These are phyloP conservation scores for Triticum aestivum DNA, from an alignment of 176 grass and related monocot species.

Conservation along the genomic window DNA sequence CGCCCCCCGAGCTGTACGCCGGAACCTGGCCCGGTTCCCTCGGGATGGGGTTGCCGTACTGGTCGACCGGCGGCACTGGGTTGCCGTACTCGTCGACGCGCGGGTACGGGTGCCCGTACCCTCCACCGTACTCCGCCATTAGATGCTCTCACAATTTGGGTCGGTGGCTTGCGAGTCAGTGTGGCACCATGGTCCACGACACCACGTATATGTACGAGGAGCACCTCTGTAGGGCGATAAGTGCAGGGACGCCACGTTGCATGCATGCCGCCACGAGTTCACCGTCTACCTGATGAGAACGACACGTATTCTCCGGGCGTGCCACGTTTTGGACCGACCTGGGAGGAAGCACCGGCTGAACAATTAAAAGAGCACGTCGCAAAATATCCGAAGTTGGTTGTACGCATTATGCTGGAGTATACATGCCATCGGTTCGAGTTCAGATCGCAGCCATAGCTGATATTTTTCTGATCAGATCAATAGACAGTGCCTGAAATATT, in stretches of 20 bases:
- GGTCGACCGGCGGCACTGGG: slow-evolving; percentile 58
- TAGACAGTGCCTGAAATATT: neutral
- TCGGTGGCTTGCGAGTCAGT: neutral
- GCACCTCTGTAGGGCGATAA: neutral
- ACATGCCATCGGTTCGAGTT: neutral
- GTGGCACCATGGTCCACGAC: neutral
- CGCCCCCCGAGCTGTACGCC: neutral
- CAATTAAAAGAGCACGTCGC: neutral
- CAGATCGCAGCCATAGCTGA: too few relatives aligned
- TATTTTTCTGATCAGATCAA: too few relatives aligned
- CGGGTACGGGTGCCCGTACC: slow-evolving; percentile 48
- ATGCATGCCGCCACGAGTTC: neutral
- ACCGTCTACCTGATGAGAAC: neutral
- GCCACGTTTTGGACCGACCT: slow-evolving; percentile 17
- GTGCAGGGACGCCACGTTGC: slow-evolving; percentile 2
- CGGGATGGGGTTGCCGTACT: slow-evolving; percentile 57
- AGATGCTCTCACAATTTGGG: neutral
- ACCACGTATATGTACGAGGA: slow-evolving; percentile 19
- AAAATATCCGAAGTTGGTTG: neutral
- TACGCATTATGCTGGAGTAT: neutral
- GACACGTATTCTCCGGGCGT: slow-evolving; percentile 5
- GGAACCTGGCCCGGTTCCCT: slow-evolving; percentile 32
- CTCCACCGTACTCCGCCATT: slow-evolving; percentile 45
- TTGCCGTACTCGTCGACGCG: slow-evolving; percentile 72
- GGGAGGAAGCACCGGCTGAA: neutral